Conservation (phyloP, 306 rosid genomes). For the Amphicarpaea edgeworthii region DNA sequence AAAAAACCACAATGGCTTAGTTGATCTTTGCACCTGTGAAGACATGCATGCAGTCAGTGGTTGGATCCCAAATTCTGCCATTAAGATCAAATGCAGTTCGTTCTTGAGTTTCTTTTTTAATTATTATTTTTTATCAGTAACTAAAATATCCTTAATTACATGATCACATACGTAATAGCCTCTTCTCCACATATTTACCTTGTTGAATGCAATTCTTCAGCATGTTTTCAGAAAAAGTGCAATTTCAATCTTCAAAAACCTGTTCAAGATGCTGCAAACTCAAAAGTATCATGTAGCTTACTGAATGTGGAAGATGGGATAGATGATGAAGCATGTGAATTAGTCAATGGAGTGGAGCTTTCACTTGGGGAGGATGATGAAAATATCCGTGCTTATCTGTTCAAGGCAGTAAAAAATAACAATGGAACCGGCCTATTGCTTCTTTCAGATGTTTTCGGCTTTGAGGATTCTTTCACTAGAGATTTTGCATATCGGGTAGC, state of each 20-base stretch:
- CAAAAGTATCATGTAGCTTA: constrained; percentile 57
- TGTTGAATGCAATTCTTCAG: constrained; percentile 65
- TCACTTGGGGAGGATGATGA: constrained; percentile 69
- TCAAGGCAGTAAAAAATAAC: constrained; percentile 82
- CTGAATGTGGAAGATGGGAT: constrained; percentile 53
- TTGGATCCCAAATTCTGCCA: constrained; percentile 4
- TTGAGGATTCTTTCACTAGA: constrained; percentile 73
- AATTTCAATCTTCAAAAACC: constrained; percentile 46
- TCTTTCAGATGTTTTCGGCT: constrained; percentile 75
- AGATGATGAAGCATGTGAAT: constrained; percentile 77
- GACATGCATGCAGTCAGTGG: constrained; percentile 5
- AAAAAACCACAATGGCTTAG: not conserved
- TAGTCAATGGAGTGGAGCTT: constrained; percentile 77
- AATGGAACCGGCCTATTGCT: constrained; percentile 79
- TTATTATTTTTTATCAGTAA: not conserved
- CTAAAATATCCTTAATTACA: not conserved
- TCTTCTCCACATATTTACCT: not conserved
- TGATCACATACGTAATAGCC: not conserved
- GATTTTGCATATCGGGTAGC: constrained; percentile 85
- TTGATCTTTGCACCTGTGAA: not conserved
- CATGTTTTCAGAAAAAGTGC: constrained; percentile 62
- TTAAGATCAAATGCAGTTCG: not conserved
- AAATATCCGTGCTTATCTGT: constrained; percentile 65
- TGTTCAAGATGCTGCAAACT: constrained; percentile 30
- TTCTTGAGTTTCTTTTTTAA: not conserved